These are phyloP conservation scores for Pneumocystis jirovecii DNA, from an alignment of 1,139 yeast species.

Conservation along the genomic window DNA sequence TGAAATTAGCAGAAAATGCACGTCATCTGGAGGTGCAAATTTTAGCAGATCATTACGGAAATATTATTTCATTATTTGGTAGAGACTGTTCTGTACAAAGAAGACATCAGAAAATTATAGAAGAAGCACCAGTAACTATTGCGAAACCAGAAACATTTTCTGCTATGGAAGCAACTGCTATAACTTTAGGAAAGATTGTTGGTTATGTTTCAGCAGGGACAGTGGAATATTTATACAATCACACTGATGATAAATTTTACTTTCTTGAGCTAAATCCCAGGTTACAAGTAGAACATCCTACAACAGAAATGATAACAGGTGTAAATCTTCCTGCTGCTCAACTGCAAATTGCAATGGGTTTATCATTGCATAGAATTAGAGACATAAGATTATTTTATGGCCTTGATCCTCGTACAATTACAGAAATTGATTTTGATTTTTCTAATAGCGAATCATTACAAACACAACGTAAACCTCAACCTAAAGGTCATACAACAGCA, in stretches of 20 bases:
- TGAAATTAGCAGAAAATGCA: conserved; percentile 89
- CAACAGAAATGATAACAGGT: conserved; percentile 98
- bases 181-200: conserved; percentile 84
- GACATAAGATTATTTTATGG: conserved; percentile 90
- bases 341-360: conserved; percentile 97
- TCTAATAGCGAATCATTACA: conserved; percentile 53
- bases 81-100: conserved; percentile 96
- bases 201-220: conserved; percentile 99
- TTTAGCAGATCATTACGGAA: conserved; percentile 90
- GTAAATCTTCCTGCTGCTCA: conserved; percentile 97
- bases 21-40: conserved; percentile 92
- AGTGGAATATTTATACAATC: conserved; percentile 89
- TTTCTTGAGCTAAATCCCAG: conserved; percentile 94
- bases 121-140: conserved; percentile 91
- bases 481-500: conserved; percentile 97
- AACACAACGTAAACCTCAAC: conserved; percentile 80
- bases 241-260: conserved; percentile 85
- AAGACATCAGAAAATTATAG: conserved; percentile 92
- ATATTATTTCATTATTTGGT: conserved; percentile 82
- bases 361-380: conserved; percentile 85
- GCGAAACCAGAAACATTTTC: conserved; percentile 76
- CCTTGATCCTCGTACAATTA: conserved; percentile 83
- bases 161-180: conserved; percentile 93
- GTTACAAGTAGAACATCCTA: conserved; percentile 97
- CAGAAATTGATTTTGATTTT: conserved; percentile 84